Base-by-base conservation (phyloP, 345 rosid genomes). In the Erodium maritimum region DNA sequence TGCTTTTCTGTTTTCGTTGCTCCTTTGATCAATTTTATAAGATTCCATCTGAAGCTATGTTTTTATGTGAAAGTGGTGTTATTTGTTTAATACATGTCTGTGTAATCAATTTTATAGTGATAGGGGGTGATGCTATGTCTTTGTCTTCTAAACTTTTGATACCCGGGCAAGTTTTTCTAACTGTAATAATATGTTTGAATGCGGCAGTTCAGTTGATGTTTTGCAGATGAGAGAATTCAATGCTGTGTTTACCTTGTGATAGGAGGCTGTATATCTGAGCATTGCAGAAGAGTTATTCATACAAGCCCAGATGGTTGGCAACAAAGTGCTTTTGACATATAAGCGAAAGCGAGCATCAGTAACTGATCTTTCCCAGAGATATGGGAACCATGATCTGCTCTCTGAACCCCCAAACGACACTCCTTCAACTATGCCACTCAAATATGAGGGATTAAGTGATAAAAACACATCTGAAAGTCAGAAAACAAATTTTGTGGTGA, bases 241-340 rank as follows among this genome's bases (percentile, higher is more conserved):
- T 13, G 63, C 52, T 60, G 20, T 17, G 21, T 21, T 16, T 54
- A 14, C 14, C 14, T 29, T 18, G 29, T 23, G 54, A 18, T 54
- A 60, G 53, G 23, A 12, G 34, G 24, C 19, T 3, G 9, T 54
- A 7, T 5, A 42, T 22, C 25, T 33, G 50, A 23, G 25, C 25
- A 59, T 58, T 57, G 53, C 33, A 17, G 33, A 34, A 52, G 21
- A 33, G 21, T 18, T 51, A 18, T 60, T 42, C 25, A 52, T 63
- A 46, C 52, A 53, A 64, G 59, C 55, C 55, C 52, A 57, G 61
- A 77, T 77, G 77, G 66, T 70, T 45, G 65, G 64, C 50, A 53
- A 61, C 52, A 73, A 70, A 73, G 69, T 70, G 24, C 56, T 61
- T 56, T 57, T 72, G 25, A 77, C 80, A 46, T 77, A 77, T 65